Base-by-base conservation (phyloP, 192 early-diverging fungal genomes). In the Pecoramyces ruminantium region DNA sequence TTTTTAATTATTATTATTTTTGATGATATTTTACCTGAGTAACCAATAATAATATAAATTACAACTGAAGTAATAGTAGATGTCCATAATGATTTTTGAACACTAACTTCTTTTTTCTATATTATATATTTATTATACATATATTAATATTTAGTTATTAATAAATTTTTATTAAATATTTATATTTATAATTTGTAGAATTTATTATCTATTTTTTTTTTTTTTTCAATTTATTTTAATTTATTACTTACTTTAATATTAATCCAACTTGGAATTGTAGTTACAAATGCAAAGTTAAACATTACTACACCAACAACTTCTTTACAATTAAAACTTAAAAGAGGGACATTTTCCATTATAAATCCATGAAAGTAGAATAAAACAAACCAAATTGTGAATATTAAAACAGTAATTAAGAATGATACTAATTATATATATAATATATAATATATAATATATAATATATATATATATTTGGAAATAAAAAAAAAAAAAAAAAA, bases 251-350 rank as follows among this genome's bases (percentile, higher is more conserved):
- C 87, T 84, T 90, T 90, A n/a, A 90, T 81, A 79, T 90, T 90
- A 29, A 90, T 85, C 88, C 88, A 90, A 27, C 84, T 84, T 78
- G 89, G 89, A 2, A 90, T 85, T 30, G 89, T 83, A 17, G 85
- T 85, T 27, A 87, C 87, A 77, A 86, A 86, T 2, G 88, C 86
- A 80, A 90, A 81, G 82, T 89, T 90, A 21, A 87, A 80, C 82
- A 90, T 87, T 58, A 90, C 84, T 0, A 87, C 84, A 21, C 89
- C 89, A 9, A 87, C 79, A 0, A 87, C 83, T 13, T 77, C 81
- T 18, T 78, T 79, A 82, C 83, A 88, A n/a, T 79, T 67, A 14
- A 34, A 58, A 28, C 82, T 13, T 29, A 81, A 28, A 16, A 82
- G 51, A 42, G 85, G 88, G 13, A 87, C 86, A 21, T 83, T 79